Evolutionary conservation across 2,329 filamentous ascomycete genomes (phyloP).

Genomic region (Stachybotrys chlorohalonatus): DNA sequence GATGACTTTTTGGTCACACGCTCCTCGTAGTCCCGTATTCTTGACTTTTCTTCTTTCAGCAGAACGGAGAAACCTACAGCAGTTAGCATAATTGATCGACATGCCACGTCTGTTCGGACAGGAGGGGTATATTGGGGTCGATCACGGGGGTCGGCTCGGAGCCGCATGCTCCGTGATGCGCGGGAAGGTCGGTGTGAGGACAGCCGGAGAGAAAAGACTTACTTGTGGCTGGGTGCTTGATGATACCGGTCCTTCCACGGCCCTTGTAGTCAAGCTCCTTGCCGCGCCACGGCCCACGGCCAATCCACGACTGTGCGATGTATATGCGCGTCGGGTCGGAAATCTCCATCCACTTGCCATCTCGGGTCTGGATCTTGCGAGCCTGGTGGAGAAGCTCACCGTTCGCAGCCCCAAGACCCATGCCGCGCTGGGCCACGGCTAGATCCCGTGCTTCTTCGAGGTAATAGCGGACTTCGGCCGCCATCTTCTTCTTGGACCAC

Average conservation of each 20-base stretch:
- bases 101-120: not conserved
- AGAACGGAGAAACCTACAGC: constrained; percentile 63
- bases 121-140: not conserved
- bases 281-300: constrained; percentile 56
- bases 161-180: not conserved
- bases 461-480: constrained; percentile 69
- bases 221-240: constrained; percentile 69
- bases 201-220: constrained; percentile 27
- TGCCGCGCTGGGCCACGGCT: constrained; percentile 71
- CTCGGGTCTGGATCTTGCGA: constrained; percentile 59
- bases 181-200: not conserved
- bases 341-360: constrained; percentile 64
- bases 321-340: constrained; percentile 75
- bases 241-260: constrained; percentile 58
- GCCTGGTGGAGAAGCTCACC: constrained; percentile 27
- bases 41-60: constrained; percentile 88
- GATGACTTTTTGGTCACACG: constrained; percentile 65
- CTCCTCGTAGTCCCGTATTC: constrained; percentile 72
- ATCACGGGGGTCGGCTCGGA: not conserved
- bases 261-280: constrained; percentile 62
- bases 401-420: constrained; percentile 58
- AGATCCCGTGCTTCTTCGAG: constrained; percentile 73
- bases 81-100: not conserved
- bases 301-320: constrained; percentile 88
- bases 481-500: constrained; percentile 89